Base-by-base conservation (phyloP, 257 asterid genomes). In the Nicotiana paniculata region DNA sequence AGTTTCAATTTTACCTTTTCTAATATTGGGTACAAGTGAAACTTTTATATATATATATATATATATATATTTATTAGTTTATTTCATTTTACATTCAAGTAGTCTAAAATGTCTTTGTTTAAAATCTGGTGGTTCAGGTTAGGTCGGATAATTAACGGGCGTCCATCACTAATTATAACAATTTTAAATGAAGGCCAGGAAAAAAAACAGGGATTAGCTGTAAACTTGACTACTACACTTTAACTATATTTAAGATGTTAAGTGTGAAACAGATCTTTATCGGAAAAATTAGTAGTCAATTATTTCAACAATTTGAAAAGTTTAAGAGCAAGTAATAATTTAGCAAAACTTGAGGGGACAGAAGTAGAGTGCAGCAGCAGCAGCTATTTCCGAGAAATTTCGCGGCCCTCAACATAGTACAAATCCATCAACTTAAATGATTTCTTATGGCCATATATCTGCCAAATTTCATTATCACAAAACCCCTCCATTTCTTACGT, bases 311-410 rank as follows among this genome's bases (percentile, higher is more conserved):
- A 3, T 2, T 16, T 55, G 21, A 13, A 55, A 16, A 55, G 61
- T 15, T 1, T 16, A 55, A 8, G n/a, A 16, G 12, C 28, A 58
- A 18, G 64, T 58, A 8, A 6, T 58, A 58, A 58, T 58, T 58
- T 58, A 58, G 64, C 64, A 58, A 58, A 18, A 62, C 7, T 5
- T 9, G 37, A 35, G 39, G 79, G 4, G 16, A 61, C 76, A 35
- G 3, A 75, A 75, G 9, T 24, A 1, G 63, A 26, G 43, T 13
- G 6, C 21, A 48, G 17, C 8, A 51, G 26, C 46, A 48, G 1
- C 35, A 64, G 83, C 77, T 64, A 48, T 81, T 81, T 81, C 83
- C 54, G 12, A 24, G 83, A 81, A 81, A 69, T 65, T 81, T 81
- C 83, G 75, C 26, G 4, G 10, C 58, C 51, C 3, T 37, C 70